Evolutionary conservation across 495 filamentous ascomycete species (phyloP).

Genomic region (Massariosphaeria phaeospora): DNA sequence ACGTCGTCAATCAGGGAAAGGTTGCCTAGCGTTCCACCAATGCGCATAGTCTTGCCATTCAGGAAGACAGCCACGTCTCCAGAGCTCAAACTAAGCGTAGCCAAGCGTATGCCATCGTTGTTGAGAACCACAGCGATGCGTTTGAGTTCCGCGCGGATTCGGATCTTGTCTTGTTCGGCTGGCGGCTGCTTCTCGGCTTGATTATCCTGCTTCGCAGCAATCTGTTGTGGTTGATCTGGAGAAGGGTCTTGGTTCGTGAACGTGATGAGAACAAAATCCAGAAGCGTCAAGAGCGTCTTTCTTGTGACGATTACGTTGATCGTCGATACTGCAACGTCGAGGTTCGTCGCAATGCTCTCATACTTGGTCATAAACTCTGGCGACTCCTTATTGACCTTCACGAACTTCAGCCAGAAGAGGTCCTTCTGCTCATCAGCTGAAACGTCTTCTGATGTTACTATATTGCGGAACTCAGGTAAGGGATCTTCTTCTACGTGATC

Average conservation of each 20-base stretch:
- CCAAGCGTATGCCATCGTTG: conserved; percentile 92
- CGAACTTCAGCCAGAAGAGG: conserved; percentile 80
- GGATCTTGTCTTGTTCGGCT: conserved; percentile 53
- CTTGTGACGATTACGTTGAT: conserved; percentile 93
- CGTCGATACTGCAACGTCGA: conserved; percentile 87
- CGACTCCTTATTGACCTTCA: conserved; percentile 82
- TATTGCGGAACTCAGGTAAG: conserved; percentile 88
- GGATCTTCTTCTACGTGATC: conserved; percentile 90
- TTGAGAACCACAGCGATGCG: conserved; percentile 94
- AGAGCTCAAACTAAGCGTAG: conserved; percentile 85
- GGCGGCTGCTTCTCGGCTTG: conserved; percentile 32
- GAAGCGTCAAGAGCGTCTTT: conserved; percentile 85
- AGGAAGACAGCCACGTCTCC: conserved; percentile 88
- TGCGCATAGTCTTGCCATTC: conserved; percentile 74
- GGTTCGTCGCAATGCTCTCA: conserved; percentile 86
- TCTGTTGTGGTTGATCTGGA: conserved; percentile 39
- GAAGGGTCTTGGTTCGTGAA: conserved; percentile 68
- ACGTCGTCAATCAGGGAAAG: conserved; percentile 88
- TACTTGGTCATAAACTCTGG: conserved; percentile 89
- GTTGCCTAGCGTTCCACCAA: conserved; percentile 81
- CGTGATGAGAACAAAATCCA: conserved; percentile 93
- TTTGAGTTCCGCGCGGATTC: conserved; percentile 86
- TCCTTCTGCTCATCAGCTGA: conserved; percentile 67
- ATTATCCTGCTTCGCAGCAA: conserved; percentile 28
- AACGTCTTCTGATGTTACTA: conserved; percentile 81